phyloP scores from a whole-genome alignment of 2,329 filamentous ascomycete species.

The Annulohypoxylon truncatum region DNA sequence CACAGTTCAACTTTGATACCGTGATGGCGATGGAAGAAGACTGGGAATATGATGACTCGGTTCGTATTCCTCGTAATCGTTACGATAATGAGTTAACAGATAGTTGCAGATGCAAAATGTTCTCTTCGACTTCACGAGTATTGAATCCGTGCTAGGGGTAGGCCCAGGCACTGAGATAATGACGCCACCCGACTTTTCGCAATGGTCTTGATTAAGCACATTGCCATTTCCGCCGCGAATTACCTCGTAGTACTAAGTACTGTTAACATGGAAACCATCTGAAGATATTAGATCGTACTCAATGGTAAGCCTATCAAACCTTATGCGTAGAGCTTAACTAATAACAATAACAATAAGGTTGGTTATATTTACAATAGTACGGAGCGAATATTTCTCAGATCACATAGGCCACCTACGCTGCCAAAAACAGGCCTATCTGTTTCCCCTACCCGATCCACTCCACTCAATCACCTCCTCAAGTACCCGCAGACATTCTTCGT shows the following conservation, averaged over 20 bases:
- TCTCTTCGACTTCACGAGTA: constrained; percentile 44
- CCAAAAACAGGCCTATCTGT: no score
- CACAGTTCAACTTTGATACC: constrained; percentile 43
- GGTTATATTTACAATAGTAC: background rate
- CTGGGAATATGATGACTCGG: constrained; percentile 51
- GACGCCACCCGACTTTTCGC: constrained; percentile 19
- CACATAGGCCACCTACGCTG: background rate
- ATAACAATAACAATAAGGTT: background rate
- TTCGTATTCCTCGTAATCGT: constrained; percentile 20
- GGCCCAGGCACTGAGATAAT: constrained; percentile 11
- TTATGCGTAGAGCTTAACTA: background rate
- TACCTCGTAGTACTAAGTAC: background rate
- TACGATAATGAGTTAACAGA: background rate
- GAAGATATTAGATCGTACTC: no score
- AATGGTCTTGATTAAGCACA: constrained; percentile 17
- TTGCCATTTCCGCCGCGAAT: background rate
- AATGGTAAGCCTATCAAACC: background rate
- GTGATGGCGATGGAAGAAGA: constrained; percentile 50
- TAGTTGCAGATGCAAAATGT: constrained; percentile 33
- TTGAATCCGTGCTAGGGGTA: constrained; percentile 41
- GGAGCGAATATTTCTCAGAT: no score
- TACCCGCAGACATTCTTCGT: background rate
- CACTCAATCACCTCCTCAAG: background rate
- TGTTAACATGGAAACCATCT: background rate
- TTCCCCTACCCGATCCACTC: background rate